Percentiles rank a stretch among this genome's conserved stretches.
These are phyloP conservation scores for Pichia sp. DNA, from an alignment of 1,139 yeast species.

Conservation along the genomic window DNA sequence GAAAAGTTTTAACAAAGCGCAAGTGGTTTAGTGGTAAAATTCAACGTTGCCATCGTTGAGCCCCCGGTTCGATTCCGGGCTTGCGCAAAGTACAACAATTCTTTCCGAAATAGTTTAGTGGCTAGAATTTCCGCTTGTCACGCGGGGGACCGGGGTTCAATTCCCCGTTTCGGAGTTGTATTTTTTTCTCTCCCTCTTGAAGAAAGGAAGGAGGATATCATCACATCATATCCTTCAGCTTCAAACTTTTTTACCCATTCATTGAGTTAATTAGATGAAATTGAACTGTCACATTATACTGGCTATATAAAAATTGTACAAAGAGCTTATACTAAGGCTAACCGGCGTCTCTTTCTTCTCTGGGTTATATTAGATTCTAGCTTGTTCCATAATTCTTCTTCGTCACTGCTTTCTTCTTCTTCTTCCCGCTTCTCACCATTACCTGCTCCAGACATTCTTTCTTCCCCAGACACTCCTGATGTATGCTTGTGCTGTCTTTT, in stretches of 20 bases:
- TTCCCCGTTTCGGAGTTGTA: slow-evolving; percentile 17
- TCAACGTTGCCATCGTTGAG: slow-evolving; percentile 8
- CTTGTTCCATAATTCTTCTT: slow-evolving; percentile 31
- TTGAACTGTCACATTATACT: not conserved
- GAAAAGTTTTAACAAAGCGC: not conserved
- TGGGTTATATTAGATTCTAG: slow-evolving; percentile 23
- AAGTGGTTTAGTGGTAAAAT: slow-evolving; percentile 6
- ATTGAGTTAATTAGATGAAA: too few species aligned
- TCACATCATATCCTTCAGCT: too few species aligned
- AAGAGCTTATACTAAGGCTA: slow-evolving; percentile 6
- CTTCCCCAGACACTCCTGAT: slow-evolving; percentile 28
- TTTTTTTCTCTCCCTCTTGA: not conserved
- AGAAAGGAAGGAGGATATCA: too few species aligned
- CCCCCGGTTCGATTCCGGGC: slow-evolving; percentile 9
- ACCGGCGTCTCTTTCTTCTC: slow-evolving; percentile 29
- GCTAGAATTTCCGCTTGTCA: slow-evolving; percentile 19
- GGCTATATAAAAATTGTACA: not conserved
- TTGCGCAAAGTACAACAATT: slow-evolving; percentile 1
- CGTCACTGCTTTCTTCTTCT: slow-evolving; percentile 30
- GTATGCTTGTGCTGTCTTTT: not conserved
- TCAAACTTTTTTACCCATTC: too few species aligned
- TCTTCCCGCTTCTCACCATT: slow-evolving; percentile 34
- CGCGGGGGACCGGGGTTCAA: slow-evolving; percentile 20
- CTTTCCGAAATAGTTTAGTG: slow-evolving; percentile 17
- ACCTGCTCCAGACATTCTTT: slow-evolving; percentile 27